phyloP scores from a whole-genome alignment of 2,329 filamentous ascomycete species.

The Westerdykella ornata region DNA sequence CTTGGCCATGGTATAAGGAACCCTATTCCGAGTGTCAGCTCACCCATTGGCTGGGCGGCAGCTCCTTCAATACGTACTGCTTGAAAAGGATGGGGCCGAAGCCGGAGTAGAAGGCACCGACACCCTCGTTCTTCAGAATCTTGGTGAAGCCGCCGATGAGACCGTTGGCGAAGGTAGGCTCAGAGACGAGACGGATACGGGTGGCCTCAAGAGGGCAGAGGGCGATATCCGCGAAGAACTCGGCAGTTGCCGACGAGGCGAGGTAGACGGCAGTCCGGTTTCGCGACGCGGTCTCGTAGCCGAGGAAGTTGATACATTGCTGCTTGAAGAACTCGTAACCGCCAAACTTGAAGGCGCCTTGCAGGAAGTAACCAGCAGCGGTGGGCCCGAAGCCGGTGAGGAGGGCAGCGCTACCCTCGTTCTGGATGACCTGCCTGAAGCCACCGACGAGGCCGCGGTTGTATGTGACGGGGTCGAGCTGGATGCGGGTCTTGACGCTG shows the following conservation, averaged over 20 bases:
- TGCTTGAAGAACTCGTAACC: conserved; percentile 97
- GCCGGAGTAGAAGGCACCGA: conserved; percentile 83
- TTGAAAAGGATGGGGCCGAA: conserved; percentile 58
- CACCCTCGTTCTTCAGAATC: conserved; percentile 74
- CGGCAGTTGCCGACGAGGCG: conserved; percentile 54
- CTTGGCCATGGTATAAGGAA: conserved; percentile 92
- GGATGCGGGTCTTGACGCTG: conserved; percentile 92
- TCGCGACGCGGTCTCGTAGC: conserved; percentile 60
- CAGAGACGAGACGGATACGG: conserved; percentile 85
- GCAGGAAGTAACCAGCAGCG: conserved; percentile 85
- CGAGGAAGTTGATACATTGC: conserved; percentile 73
- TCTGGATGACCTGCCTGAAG: conserved; percentile 73
- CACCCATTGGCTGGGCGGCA: neutral
- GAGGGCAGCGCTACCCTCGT: conserved; percentile 79
- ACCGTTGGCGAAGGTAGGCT: conserved; percentile 77
- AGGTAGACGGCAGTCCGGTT: conserved; percentile 80
- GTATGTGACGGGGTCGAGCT: conserved; percentile 84
- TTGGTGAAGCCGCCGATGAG: conserved; percentile 73
- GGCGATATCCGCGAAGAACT: conserved; percentile 68
- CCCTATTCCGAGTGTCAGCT: conserved; percentile 43
- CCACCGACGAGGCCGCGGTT: conserved; percentile 81
- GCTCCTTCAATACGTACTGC: conserved; percentile 26
- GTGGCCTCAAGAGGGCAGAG: conserved; percentile 90
- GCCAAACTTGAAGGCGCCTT: conserved; percentile 89
- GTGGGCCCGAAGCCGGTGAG: conserved; percentile 81